Base-by-base conservation (phyloP, 148 eudicot species). In the Nepenthes mirabilis region DNA sequence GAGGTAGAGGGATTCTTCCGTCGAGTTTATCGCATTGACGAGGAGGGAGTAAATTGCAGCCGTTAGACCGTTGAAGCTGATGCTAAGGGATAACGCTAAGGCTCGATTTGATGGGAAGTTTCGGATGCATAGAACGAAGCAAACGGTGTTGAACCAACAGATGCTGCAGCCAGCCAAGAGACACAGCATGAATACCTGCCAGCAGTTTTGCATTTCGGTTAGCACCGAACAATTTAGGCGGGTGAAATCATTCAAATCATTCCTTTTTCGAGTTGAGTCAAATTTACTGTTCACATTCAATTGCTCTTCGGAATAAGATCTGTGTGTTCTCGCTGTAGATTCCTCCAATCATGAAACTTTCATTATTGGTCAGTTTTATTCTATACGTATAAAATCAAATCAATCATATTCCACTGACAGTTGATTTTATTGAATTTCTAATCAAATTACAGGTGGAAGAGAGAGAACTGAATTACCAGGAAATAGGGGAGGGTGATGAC, bases 131-230 rank as follows among this genome's bases (percentile, higher is more conserved):
- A 82, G 74, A 14, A 74, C 77, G 58, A 70, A 82, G 36, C 87
- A 82, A 2, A 82, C 83, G 10, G 87, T 79, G 72, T 82, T 79
- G 81, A 82, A 82, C 87, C 87, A 82, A 57, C 79, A 73, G 43
- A 82, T 79, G 72, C 87, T 82, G 61, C 77, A 68, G n/a, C 87
- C 87, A 12, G 83, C 79, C 50, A 82, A 54, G 33, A 79, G 70
- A 62, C 81, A 82, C 1, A 79, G 71, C 2, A 79, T 36, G 58
- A 79, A 74, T 33, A 82, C 78, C 83, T 79, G 83, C 60, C 66
- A 50, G 3, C 6, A 14, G 33, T 1, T 6, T 8, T 10, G 33
- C 1, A 53, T 14, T 4, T 53, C 23, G 23, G 23, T 23, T 23
- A 23, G 23, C 23, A 23, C 23, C 23, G 8, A 59, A 23, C 52